Evolutionary conservation across 2,329 filamentous ascomycete species (phyloP), one percentile per base, ranked within the genome.

Genomic region (Penicillium sp.): DNA sequence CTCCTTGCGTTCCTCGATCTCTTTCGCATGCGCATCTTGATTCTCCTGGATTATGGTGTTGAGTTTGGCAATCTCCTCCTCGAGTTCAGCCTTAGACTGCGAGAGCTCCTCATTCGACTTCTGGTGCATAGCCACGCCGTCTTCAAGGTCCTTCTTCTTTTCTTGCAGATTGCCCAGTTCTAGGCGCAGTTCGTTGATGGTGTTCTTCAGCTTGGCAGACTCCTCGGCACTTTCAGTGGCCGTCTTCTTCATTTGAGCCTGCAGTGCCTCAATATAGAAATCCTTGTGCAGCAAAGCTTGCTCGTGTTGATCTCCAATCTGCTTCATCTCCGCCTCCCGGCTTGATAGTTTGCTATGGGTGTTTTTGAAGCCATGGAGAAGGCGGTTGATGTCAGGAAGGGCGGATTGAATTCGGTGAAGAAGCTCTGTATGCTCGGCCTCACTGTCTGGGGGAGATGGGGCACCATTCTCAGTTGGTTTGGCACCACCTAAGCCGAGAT

Each of bases 211-310:
- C 42, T 68, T 74, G 9, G 71, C 69, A 51, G 74, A 76, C 61
- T 85, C 82, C 46, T 77, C 75, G 0, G 79, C 79, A 57, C 80
- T 79, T 56, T 82, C 79, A 52, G 77, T 78, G 47, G 79, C 78
- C 19, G 80, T 72, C 46, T 76, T 78, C 45, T 78, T 75, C 65
- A 84, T 75, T 63, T 82, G 81, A 24, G 77, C 75, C 54, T 80
- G 80, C 59, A 84, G 63, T 14, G 78, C 74, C 59, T 80, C 77
- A 54, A 85, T 82, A 60, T 84, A 80, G 51, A 75, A 78, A 48
- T 84, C 81, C 64, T 84, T 84, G 52, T 76, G 76, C 68, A 79
- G 78, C 35, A 84, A 66, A 29, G 76, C 77, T 58, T 83, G 79
- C 49, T 81, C 76, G 58, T 84, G 79, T 57, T 82, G 79, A 43